Conservation (phyloP, 1,284 basidiomycete genomes). For the Leccinum solheimii region DNA sequence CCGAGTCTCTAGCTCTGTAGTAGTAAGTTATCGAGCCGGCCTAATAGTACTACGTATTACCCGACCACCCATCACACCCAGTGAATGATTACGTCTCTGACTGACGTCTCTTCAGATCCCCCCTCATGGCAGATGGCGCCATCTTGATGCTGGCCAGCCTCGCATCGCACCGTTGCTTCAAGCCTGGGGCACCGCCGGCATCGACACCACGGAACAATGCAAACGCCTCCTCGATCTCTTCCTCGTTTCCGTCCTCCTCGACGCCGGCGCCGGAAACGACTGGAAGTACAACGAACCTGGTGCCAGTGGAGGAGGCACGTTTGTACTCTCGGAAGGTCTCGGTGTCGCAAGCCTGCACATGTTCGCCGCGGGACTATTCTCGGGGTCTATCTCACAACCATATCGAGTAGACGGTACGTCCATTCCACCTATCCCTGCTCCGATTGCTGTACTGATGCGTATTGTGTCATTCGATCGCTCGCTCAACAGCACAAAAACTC, state of each 20-base stretch:
- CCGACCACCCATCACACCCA: not conserved
- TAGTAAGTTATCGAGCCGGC: too few relatives aligned
- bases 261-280: constrained; percentile 86
- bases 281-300: constrained; percentile 78
- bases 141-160: constrained; percentile 71
- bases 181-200: constrained; percentile 51
- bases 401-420: constrained; percentile 74
- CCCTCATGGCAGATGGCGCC: constrained; percentile 90
- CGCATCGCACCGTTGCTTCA: constrained; percentile 63
- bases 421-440: not conserved
- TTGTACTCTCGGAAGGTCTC: constrained; percentile 85
- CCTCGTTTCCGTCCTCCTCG: constrained; percentile 91
- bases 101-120: constrained; percentile 58
- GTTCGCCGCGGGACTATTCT: constrained; percentile 85
- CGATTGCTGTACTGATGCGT: not conserved
- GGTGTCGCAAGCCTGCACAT: constrained; percentile 90
- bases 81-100: constrained; percentile 2
- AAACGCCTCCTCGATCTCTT: constrained; percentile 87
- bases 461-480: constrained; percentile 8
- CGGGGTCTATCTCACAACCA: constrained; percentile 61
- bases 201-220: constrained; percentile 61
- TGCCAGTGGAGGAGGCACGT: constrained; percentile 50
- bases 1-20: too few relatives aligned
- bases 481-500: constrained; percentile 65
- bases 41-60: not conserved